Percentiles rank a stretch among this genome's conserved stretches.
Evolutionary conservation across 2,329 filamentous ascomycete genomes (phyloP).

Genomic region (Teratosphaeria epicoccoides): DNA sequence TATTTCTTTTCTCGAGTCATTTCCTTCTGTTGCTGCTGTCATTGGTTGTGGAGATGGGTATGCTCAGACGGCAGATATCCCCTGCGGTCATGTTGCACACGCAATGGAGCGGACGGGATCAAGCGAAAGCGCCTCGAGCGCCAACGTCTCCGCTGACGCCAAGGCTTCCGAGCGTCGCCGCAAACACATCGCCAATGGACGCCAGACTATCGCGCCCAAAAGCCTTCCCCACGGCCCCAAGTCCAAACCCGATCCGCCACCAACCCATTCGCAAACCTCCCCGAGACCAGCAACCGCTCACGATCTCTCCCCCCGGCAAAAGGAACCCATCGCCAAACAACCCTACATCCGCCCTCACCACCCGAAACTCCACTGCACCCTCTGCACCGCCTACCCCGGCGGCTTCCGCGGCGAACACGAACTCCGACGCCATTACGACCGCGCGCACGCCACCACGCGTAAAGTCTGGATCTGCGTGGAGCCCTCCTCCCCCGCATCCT

Average conservation of each 20-base stretch:
- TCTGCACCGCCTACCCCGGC: slow-evolving; percentile 61
- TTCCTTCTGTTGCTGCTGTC: slow-evolving; percentile 9
- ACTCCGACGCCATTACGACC: slow-evolving; percentile 42
- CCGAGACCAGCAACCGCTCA: background rate
- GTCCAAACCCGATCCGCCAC: background rate
- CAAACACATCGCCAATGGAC: slow-evolving; percentile 23
- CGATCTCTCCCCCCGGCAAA: slow-evolving; percentile 26
- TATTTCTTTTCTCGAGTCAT: slow-evolving; percentile 7
- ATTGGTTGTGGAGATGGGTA: slow-evolving; percentile 8
- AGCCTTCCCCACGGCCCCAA: slow-evolving; percentile 9
- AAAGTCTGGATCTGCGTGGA: slow-evolving; percentile 56
- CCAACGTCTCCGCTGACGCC: slow-evolving; percentile 6
- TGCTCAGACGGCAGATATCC: slow-evolving; percentile 8
- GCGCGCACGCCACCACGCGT: slow-evolving; percentile 52
- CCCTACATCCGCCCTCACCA: slow-evolving; percentile 56
- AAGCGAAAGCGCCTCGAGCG: slow-evolving; percentile 11
- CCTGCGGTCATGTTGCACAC: slow-evolving; percentile 5
- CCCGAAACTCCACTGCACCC: slow-evolving; percentile 58
- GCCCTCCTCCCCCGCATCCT: slow-evolving; percentile 29
- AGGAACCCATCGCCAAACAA: slow-evolving; percentile 36
- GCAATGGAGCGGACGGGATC: slow-evolving; percentile 17
- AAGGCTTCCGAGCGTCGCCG: slow-evolving; percentile 19
- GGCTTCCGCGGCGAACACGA: slow-evolving; percentile 85
- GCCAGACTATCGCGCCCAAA: slow-evolving; percentile 19
- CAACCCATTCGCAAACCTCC: background rate